phyloP scores from a whole-genome alignment of 139 green algal genomes.

The Chlamydomonas sp. region DNA sequence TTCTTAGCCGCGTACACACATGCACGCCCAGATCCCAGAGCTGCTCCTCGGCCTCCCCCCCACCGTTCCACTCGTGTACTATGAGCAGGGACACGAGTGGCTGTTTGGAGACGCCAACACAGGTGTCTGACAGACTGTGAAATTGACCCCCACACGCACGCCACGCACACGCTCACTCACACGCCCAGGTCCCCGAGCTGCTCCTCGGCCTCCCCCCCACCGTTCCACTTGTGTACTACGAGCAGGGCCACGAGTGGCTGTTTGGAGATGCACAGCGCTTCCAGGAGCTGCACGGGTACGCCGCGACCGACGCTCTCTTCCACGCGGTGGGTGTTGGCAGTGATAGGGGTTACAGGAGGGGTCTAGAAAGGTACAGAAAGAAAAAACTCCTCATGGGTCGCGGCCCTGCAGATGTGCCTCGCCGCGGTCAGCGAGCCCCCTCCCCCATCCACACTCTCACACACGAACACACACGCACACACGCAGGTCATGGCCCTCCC shows the following conservation, averaged over 20 bases:
- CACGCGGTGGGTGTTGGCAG: no score
- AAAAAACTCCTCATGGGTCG: no score
- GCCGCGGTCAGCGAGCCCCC: no score
- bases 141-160: no score
- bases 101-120: conserved; percentile 69
- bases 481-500: conserved; percentile 65
- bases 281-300: conserved; percentile 15
- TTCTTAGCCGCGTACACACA: no score
- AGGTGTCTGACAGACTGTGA: no score
- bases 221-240: conserved; percentile 51
- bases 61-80: conserved; percentile 49
- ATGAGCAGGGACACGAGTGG: conserved; percentile 70
- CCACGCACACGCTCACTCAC: no score
- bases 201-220: conserved; percentile 41
- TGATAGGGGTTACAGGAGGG: no score
- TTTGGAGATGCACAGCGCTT: conserved; percentile 60
- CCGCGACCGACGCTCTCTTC: background rate
- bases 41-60: conserved; percentile 45
- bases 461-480: no score
- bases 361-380: no score
- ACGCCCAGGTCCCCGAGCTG: conserved; percentile 56
- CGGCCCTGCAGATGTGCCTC: no score
- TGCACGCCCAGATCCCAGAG: conserved; percentile 51
- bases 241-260: conserved; percentile 70
- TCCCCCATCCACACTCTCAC: no score